Conservation (phyloP, 2,329 filamentous ascomycete genomes). For the Penicillium expansum region DNA sequence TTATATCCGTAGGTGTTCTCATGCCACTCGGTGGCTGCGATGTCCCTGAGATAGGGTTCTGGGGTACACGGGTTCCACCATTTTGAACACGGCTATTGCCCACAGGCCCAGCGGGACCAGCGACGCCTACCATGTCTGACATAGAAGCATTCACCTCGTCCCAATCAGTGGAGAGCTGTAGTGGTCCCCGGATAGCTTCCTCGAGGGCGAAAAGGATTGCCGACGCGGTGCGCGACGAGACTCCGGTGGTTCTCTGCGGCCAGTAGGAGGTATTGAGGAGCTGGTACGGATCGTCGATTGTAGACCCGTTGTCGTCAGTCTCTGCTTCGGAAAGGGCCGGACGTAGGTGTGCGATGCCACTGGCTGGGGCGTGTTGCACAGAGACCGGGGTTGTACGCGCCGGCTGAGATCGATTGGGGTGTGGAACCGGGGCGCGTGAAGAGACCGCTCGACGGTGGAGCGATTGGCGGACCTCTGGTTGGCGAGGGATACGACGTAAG, state of each 20-base stretch:
- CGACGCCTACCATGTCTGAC: constrained; percentile 72
- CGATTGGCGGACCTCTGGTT: constrained; percentile 46
- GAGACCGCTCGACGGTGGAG: constrained; percentile 45
- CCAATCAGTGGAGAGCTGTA: constrained; percentile 77
- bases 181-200: constrained; percentile 79
- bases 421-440: constrained; percentile 40
- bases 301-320: constrained; percentile 35
- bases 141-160: constrained; percentile 88
- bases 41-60: constrained; percentile 54
- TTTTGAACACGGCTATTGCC: constrained; percentile 58
- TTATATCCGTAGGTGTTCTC: constrained; percentile 82
- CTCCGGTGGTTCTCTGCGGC: constrained; percentile 53
- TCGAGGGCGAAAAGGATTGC: constrained; percentile 91
- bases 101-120: constrained; percentile 43
- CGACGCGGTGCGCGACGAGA: constrained; percentile 81
- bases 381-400: constrained; percentile 29
- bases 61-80: constrained; percentile 53
- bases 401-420: constrained; percentile 28
- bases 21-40: constrained; percentile 59
- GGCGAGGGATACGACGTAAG: constrained; percentile 53
- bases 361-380: constrained; percentile 23
- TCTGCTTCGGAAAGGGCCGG: constrained; percentile 36
- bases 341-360: constrained; percentile 24
- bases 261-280: constrained; percentile 49
- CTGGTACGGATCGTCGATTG: constrained; percentile 30